Conservation (phyloP, 2,329 filamentous ascomycete genomes). For the Fusarium liriodendri region DNA sequence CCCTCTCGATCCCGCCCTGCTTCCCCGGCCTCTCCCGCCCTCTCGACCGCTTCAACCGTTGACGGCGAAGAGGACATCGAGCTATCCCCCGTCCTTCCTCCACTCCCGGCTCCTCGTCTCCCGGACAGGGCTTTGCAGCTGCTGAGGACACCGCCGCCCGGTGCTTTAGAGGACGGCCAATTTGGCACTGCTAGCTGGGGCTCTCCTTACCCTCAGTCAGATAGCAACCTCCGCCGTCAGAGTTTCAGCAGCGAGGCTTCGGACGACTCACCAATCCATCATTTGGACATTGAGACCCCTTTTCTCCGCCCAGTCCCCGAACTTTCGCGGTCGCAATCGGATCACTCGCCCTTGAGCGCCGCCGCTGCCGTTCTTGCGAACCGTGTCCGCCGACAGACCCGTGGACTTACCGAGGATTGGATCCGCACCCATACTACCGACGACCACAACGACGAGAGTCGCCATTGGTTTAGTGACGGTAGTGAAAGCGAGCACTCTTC, state of each 20-base stretch:
- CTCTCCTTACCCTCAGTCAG: slow-evolving; percentile 83
- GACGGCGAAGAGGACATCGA: slow-evolving; percentile 66
- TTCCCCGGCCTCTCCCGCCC: slow-evolving; percentile 65
- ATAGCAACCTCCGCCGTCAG: slow-evolving; percentile 60
- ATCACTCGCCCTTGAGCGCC: slow-evolving; percentile 57
- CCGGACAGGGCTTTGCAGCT: slow-evolving; percentile 66
- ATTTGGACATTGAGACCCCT: slow-evolving; percentile 70
- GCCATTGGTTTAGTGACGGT: slow-evolving; percentile 84
- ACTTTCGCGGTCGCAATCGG: slow-evolving; percentile 47
- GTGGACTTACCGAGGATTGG: slow-evolving; percentile 84
- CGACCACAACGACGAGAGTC: slow-evolving; percentile 73
- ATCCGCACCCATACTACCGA: slow-evolving; percentile 85
- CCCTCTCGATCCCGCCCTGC: slow-evolving; percentile 48
- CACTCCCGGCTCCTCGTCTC: slow-evolving; percentile 68
- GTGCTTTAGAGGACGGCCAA: slow-evolving; percentile 49
- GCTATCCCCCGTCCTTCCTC: slow-evolving; percentile 68
- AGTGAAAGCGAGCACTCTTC: slow-evolving; percentile 80
- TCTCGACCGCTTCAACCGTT: slow-evolving; percentile 72
- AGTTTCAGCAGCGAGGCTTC: slow-evolving; percentile 70
- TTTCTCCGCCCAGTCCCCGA: slow-evolving; percentile 69
- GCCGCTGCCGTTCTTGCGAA: slow-evolving; percentile 73
- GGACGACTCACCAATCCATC: slow-evolving; percentile 70
- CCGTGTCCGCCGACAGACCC: slow-evolving; percentile 67
- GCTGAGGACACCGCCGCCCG: slow-evolving; percentile 63
- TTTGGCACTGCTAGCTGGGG: slow-evolving; percentile 88